Evolutionary conservation across 371 early-diverging fungal genomes (phyloP).

Genomic region (Nematocida sp.): DNA sequence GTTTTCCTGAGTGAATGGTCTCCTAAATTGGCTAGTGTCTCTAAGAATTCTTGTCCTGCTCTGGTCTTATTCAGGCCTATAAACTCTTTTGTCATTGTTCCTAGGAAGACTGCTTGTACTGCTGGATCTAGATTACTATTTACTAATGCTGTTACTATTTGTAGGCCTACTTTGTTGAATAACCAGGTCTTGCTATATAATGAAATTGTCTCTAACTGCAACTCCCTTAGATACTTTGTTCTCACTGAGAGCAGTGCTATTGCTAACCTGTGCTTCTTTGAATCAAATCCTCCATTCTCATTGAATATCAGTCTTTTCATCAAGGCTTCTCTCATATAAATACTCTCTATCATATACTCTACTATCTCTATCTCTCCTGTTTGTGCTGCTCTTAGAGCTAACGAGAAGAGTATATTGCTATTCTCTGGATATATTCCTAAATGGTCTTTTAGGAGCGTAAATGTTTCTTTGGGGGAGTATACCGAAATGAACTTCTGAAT

Average conservation of each 20-base stretch:
- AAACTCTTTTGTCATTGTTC: conserved; percentile 28
- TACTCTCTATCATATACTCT: conserved; percentile 1
- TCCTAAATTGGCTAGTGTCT: conserved; percentile 6
- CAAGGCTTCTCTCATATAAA: conserved; percentile 2
- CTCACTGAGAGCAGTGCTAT: not conserved
- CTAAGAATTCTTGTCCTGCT: conserved; percentile 11
- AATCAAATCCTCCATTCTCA: conserved; percentile 41
- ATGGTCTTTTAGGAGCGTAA: not conserved
- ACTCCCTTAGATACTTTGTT: conserved; percentile 2
- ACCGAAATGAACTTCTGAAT: conserved; percentile 48
- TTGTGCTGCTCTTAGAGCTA: not conserved
- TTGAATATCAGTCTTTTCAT: conserved; percentile 35
- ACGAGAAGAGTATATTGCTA: conserved; percentile 40
- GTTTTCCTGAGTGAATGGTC: not conserved
- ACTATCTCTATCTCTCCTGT: not conserved
- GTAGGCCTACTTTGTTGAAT: conserved; percentile 37
- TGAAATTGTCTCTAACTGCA: conserved; percentile 35
- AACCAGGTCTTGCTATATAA: conserved; percentile 47
- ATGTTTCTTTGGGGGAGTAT: conserved; percentile 19
- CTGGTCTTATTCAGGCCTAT: conserved; percentile 17
- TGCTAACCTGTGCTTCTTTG: conserved; percentile 32
- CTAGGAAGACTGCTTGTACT: not conserved
- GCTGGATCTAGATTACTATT: not conserved
- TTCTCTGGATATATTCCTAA: conserved; percentile 22
- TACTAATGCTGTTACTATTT: conserved; percentile 18